Percentiles rank a stretch among this genome's conserved stretches.
Evolutionary conservation across 345 rosid species (phyloP).

Genomic region (Eucalyptus erythrocorys): DNA sequence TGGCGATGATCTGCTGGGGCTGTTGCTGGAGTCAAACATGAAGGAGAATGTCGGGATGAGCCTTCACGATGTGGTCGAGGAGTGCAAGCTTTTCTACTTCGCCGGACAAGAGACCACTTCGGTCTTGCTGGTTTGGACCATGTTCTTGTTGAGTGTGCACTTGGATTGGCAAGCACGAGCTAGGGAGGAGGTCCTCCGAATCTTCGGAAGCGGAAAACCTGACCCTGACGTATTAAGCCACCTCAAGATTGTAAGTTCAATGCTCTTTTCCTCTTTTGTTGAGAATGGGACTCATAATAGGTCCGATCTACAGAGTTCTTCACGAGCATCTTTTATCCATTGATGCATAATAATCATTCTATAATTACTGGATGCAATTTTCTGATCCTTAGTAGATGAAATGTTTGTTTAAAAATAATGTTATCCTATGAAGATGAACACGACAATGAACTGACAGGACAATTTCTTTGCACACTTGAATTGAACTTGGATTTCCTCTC

Average conservation of each 20-base stretch:
- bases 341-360: neutral
- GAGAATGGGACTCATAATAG: neutral
- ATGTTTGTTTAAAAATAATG: neutral
- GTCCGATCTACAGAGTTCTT: neutral
- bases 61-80: neutral
- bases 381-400: neutral
- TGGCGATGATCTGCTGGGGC: neutral
- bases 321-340: neutral
- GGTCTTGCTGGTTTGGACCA: slow-evolving; percentile 37
- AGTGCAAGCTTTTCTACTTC: slow-evolving; percentile 48
- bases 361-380: neutral
- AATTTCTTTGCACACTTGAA: neutral
- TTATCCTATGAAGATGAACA: neutral
- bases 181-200: slow-evolving; percentile 34
- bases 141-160: slow-evolving; percentile 34
- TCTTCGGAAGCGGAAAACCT: slow-evolving; percentile 20
- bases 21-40: neutral
- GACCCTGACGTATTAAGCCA: slow-evolving; percentile 22
- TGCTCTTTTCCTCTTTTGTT: neutral
- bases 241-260: slow-evolving; percentile 6
- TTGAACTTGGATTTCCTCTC: neutral
- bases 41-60: neutral
- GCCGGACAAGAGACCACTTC: slow-evolving; percentile 63
- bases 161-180: slow-evolving; percentile 45
- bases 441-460: neutral